Percentiles rank a stretch among this genome's conserved stretches.
Evolutionary conservation across 176 grass and related monocot genomes (phyloP).

Genomic region (Musa itinerans): DNA sequence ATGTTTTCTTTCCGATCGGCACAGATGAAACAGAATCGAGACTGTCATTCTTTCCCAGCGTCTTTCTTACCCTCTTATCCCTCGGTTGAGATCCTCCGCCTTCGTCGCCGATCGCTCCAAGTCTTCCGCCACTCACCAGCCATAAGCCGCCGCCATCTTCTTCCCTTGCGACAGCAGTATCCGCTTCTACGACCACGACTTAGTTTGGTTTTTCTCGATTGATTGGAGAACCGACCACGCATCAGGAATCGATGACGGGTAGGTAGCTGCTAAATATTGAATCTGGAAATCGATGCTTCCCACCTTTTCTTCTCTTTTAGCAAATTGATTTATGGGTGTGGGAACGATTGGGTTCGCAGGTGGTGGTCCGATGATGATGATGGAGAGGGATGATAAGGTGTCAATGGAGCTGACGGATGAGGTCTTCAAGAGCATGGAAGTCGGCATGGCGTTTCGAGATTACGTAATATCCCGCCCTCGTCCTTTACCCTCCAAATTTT

Average conservation of each 20-base stretch:
- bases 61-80: too few species aligned
- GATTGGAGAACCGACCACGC: background rate
- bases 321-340: background rate
- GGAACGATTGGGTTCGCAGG: background rate
- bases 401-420: conserved; percentile 85
- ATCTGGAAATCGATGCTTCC: background rate
- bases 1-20: too few species aligned
- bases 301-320: background rate
- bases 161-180: too few species aligned
- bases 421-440: conserved; percentile 96
- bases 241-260: background rate
- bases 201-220: background rate
- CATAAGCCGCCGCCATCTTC: too few species aligned
- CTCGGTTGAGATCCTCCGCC: too few species aligned
- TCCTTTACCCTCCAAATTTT: too few species aligned
- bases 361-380: conserved; percentile 3
- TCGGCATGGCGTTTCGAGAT: conserved; percentile 86
- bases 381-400: conserved; percentile 17
- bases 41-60: too few species aligned
- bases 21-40: too few species aligned
- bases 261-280: background rate
- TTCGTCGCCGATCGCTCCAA: too few species aligned
- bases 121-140: too few species aligned
- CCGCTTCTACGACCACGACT: background rate
- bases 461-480: conserved; percentile 43